Evolutionary conservation across 2,329 filamentous ascomycete species (phyloP), one percentile per base, ranked within the genome.

Genomic region (Clonostachys sp.): DNA sequence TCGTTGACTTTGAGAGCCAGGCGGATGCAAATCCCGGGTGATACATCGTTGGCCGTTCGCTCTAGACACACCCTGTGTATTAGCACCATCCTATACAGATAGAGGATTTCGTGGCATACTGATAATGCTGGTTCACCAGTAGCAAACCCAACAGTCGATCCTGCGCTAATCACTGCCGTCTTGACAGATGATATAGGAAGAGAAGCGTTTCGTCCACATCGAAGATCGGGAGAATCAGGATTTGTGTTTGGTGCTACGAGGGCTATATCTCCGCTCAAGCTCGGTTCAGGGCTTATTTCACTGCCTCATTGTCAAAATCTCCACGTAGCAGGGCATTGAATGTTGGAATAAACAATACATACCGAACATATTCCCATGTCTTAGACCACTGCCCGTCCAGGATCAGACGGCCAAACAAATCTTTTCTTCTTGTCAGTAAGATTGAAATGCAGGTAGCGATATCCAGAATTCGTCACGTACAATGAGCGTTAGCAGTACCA

Each of bases 401-500:
- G 18, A 50, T 47, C 34, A 50, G 36, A 38, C 45, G 48, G n/a
- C 45, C 45, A 18, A 50, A 50, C 13, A 46, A 36, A 39, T 50
- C 48, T 50, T 14, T 14, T 39, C 3, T 9, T 30, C 10, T 30
- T 30, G 24, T 30, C 3, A 30, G 24, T 9, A 30, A 10, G 3
- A 30, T 30, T 30, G 24, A 30, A 30, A 10, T 30, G 24, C 8
- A 30, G 24, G 24, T 3, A 30, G 8, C 24, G 24, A 30, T 30
- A 9, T 30, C 24, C 2, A 10, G 24, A 30, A 30, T 10, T 9
- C 4, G 24, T 30, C 3, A 30, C 24, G 24, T 30, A 30, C 24
- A 30, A 30, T 30, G 24, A 30, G 24, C 24, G 24, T 30, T 30
- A 1, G 24, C 9, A 4, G 24, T 10, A 30, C 24, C 24, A 30